Conservation (phyloP, 352 stramenopile species). For the Pythium pyrilobum region DNA sequence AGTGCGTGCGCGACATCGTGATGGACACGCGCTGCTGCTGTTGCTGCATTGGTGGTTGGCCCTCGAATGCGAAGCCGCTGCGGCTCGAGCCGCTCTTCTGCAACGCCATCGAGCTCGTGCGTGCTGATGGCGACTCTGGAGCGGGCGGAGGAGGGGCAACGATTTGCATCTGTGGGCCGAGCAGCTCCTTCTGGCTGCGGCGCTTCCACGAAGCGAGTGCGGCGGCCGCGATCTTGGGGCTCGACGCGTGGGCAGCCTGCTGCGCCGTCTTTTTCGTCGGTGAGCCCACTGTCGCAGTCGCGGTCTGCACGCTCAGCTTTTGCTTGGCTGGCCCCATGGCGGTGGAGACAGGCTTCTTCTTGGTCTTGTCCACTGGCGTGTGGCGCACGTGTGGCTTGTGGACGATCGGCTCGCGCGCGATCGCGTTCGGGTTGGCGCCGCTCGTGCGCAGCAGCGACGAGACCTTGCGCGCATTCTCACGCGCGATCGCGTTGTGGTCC, state of each 20-base stretch:
- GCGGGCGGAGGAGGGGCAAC: neutral
- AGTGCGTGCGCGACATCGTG: conserved; percentile 8
- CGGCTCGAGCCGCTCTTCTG: conserved; percentile 11
- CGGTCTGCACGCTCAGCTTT: conserved; percentile 4
- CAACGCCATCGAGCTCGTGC: neutral
- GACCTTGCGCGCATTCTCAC: conserved; percentile 47
- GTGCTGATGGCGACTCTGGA: neutral
- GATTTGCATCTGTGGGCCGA: neutral
- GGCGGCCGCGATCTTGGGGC: conserved; percentile 17
- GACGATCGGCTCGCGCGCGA: conserved; percentile 24
- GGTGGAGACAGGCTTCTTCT: conserved; percentile 4
- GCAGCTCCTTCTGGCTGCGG: conserved; percentile 19
- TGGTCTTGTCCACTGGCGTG: conserved; percentile 3
- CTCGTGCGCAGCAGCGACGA: conserved; percentile 54
- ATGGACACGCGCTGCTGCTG: conserved; percentile 10
- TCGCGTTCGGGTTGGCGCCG: conserved; percentile 28
- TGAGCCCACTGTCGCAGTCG: neutral
- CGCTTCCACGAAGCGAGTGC: conserved; percentile 18
- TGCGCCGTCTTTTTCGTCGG: neutral
- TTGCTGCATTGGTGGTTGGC: conserved; percentile 5
- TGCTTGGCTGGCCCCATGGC: neutral
- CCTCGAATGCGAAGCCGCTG: conserved; percentile 12
- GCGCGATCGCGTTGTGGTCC: conserved; percentile 36
- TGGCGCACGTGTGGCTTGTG: conserved; percentile 28
- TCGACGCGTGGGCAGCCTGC: conserved; percentile 3